Percentiles rank a stretch among this genome's conserved stretches.
These are phyloP conservation scores for Cladosporium sp. DNA, from an alignment of 2,329 filamentous ascomycete species.

Conservation along the genomic window DNA sequence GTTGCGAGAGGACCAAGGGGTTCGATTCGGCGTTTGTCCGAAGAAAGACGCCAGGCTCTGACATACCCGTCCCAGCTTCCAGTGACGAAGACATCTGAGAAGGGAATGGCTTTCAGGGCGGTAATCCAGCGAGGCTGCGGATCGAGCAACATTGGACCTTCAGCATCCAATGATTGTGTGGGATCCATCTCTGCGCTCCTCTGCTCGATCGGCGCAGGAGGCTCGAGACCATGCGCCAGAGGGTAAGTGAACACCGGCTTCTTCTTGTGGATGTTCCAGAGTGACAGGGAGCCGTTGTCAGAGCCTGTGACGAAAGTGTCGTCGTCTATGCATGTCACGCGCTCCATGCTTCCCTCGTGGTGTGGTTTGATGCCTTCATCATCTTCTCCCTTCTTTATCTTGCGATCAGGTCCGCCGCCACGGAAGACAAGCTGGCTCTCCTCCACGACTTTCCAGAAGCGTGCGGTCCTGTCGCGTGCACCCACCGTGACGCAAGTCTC, in stretches of 20 bases:
- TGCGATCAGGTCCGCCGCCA: constrained; percentile 54
- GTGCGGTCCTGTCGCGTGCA: constrained; percentile 80
- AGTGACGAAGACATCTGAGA: constrained; percentile 81
- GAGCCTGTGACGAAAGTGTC: constrained; percentile 87
- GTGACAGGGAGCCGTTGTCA: constrained; percentile 78
- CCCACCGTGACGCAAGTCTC: constrained; percentile 90
- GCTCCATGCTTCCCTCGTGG: constrained; percentile 80
- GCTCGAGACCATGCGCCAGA: constrained; percentile 79
- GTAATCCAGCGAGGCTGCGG: constrained; percentile 82
- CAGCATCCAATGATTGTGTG: constrained; percentile 10
- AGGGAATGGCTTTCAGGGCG: constrained; percentile 76
- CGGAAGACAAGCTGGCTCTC: constrained; percentile 94
- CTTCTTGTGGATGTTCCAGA: constrained; percentile 92
- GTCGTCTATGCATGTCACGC: constrained; percentile 82
- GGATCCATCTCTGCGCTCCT: constrained; percentile 63
- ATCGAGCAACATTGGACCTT: constrained; percentile 11
- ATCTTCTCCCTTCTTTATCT: constrained; percentile 43
- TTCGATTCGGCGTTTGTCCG: constrained; percentile 75
- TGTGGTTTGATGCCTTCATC: constrained; percentile 39
- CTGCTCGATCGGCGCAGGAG: constrained; percentile 58
- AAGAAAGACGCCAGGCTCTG: constrained; percentile 74
- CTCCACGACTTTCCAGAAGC: constrained; percentile 93
- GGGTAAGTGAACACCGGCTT: constrained; percentile 78
- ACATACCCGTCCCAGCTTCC: constrained; percentile 93
- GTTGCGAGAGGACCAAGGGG: constrained; percentile 51